Conservation (phyloP, 2,329 filamentous ascomycete genomes). For the Phialocephala subalpina region DNA sequence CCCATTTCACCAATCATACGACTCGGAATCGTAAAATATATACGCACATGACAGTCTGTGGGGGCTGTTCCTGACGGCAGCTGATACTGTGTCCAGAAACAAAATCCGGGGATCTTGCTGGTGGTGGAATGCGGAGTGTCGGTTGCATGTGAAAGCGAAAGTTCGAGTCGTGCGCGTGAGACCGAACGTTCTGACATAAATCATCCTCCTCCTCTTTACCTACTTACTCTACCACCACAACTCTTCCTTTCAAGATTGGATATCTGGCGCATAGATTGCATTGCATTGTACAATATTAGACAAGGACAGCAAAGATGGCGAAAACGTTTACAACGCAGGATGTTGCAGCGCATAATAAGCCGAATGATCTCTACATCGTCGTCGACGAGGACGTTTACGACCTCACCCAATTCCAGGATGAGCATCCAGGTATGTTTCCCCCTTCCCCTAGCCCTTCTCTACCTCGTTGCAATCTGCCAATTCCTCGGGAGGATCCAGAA, state of each 20-base stretch:
- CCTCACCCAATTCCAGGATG: slow-evolving; percentile 85
- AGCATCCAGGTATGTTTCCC: slow-evolving; percentile 74
- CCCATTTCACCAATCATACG: background rate
- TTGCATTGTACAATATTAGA: slow-evolving; percentile 3
- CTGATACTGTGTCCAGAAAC: background rate
- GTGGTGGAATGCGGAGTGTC: background rate
- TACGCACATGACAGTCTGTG: background rate
- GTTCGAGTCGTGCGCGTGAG: slow-evolving; percentile 3
- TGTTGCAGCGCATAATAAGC: slow-evolving; percentile 91
- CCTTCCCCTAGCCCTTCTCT: slow-evolving; percentile 46
- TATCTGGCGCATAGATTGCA: slow-evolving; percentile 4
- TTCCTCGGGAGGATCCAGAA: no score
- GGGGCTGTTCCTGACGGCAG: background rate
- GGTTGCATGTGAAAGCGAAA: slow-evolving; percentile 9
- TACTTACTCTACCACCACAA: background rate
- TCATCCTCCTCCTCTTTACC: background rate
- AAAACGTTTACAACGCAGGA: slow-evolving; percentile 85
- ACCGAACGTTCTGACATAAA: background rate
- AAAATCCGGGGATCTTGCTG: slow-evolving; percentile 1
- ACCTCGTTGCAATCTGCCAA: background rate
- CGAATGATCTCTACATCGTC: slow-evolving; percentile 85
- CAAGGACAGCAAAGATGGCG: slow-evolving; percentile 67
- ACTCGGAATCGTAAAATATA: background rate
- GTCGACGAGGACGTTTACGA: slow-evolving; percentile 97
- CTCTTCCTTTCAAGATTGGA: background rate